Conservation (phyloP, 768 basidiomycete species). For the Sarcodon aspratus region DNA sequence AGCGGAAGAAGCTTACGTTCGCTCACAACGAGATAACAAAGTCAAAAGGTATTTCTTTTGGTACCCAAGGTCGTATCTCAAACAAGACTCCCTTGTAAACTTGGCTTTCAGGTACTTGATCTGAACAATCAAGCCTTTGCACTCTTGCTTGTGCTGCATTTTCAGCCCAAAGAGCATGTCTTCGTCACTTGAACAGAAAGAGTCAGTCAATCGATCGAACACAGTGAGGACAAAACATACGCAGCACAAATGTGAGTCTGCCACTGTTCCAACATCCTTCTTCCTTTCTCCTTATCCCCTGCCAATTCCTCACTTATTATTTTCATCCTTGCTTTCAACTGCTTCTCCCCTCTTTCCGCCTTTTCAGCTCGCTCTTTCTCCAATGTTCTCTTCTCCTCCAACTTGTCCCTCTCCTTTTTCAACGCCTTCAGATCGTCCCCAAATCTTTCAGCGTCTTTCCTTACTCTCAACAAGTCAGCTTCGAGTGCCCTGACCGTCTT, state of each 20-base stretch:
- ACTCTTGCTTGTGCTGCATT: constrained; percentile 70
- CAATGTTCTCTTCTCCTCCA: constrained; percentile 29
- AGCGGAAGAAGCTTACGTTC: constrained; percentile 34
- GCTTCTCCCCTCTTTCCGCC: constrained; percentile 56
- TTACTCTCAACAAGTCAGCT: constrained; percentile 63
- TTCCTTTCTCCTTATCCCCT: constrained; percentile 36
- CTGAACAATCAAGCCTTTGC: constrained; percentile 84
- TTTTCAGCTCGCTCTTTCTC: constrained; percentile 33
- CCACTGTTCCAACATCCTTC: constrained; percentile 33
- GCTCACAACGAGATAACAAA: constrained; percentile 60
- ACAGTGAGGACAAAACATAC: constrained; percentile 26
- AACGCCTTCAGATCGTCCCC: constrained; percentile 66
- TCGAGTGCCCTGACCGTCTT: constrained; percentile 59
- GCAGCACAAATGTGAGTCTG: constrained; percentile 46
- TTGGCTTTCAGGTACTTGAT: constrained; percentile 89
- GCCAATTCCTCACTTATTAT: constrained; percentile 58
- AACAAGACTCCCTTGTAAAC: constrained; percentile 72
- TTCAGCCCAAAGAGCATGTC: constrained; percentile 42
- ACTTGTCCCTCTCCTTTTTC: constrained; percentile 53
- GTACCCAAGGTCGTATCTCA: constrained; percentile 66
- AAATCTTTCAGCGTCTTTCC: constrained; percentile 65
- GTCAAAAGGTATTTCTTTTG: constrained; percentile 85
- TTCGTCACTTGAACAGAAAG: constrained; percentile 31
- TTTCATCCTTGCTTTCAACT: constrained; percentile 53
- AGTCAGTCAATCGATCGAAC: not conserved